phyloP scores from a whole-genome alignment of 2,329 filamentous ascomycete species.

The Trichophyton benhamiae region DNA sequence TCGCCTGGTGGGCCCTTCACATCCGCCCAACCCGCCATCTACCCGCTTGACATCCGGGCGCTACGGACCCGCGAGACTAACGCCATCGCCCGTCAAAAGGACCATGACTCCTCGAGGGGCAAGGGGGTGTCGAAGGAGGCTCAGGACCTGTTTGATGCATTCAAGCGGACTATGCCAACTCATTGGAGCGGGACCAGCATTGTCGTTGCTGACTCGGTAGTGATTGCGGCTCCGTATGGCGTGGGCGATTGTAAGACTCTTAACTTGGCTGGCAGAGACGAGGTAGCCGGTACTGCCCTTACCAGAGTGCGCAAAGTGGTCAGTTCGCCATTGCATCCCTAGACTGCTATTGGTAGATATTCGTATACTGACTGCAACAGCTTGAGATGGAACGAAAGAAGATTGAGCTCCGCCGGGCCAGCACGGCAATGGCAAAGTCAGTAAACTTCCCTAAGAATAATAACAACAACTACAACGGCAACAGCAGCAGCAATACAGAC shows the following conservation, averaged over 20 bases:
- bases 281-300: conserved; percentile 25
- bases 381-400: conserved; percentile 40
- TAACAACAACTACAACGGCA: not conserved
- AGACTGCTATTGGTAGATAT: not conserved
- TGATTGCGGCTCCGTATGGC: conserved; percentile 47
- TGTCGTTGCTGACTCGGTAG: conserved; percentile 48
- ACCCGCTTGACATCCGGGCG: conserved; percentile 42
- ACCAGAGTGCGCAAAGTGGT: conserved; percentile 38
- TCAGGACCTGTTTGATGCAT: conserved; percentile 51
- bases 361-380: conserved; percentile 15
- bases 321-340: conserved; percentile 17
- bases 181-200: conserved; percentile 49
- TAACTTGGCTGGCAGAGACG: conserved; percentile 27
- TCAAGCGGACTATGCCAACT: conserved; percentile 48
- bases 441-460: conserved; percentile 4
- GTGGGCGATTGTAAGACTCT: conserved; percentile 40
- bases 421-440: conserved; percentile 18
- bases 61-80: conserved; percentile 44
- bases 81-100: conserved; percentile 45
- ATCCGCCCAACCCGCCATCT: conserved; percentile 33
- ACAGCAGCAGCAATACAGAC: not conserved
- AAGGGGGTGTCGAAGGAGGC: conserved; percentile 50
- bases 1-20: conserved; percentile 32
- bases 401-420: conserved; percentile 33
- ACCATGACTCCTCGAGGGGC: conserved; percentile 45